phyloP scores from a whole-genome alignment of 345 rosid genomes.

The Brassica juncea region DNA sequence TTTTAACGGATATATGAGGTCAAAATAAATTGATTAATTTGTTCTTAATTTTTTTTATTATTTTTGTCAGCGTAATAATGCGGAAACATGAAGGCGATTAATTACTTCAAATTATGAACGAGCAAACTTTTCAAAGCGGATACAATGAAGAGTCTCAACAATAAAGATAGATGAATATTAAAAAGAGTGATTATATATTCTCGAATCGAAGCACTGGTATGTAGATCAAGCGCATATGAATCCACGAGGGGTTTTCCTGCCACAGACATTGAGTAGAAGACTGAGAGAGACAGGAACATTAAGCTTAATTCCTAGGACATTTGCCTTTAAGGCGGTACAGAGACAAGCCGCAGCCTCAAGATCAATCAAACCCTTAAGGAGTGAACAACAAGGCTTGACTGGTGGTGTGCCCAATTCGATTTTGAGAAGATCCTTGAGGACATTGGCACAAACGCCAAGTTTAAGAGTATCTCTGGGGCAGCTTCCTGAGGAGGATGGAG shows the following conservation, averaged over 20 bases:
- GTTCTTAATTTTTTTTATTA: not conserved
- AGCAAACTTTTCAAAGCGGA: not conserved
- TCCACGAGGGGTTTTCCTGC: conserved; percentile 47
- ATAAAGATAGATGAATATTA: not conserved
- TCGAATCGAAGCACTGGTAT: not conserved
- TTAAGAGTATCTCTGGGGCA: conserved; percentile 60
- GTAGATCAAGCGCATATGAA: conserved; percentile 16
- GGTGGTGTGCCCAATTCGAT: conserved; percentile 46
- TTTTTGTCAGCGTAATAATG: not conserved
- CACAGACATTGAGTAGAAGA: conserved; percentile 59
- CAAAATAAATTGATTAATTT: not conserved
- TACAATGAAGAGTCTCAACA: not conserved
- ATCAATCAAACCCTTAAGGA: conserved; percentile 51
- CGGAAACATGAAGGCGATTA: not conserved
- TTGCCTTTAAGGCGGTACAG: conserved; percentile 64
- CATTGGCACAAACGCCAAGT: conserved; percentile 54
- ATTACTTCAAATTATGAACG: not conserved
- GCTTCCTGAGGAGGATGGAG: not conserved
- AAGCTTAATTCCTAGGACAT: conserved; percentile 50
- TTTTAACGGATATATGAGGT: not conserved
- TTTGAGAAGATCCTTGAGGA: conserved; percentile 44
- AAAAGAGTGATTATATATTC: not conserved
- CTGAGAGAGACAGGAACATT: conserved; percentile 56
- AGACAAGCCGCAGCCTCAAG: conserved; percentile 73
- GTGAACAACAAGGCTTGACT: conserved; percentile 52